Base-by-base conservation (phyloP, 2,329 filamentous ascomycete genomes). In the Exophiala sp. region DNA sequence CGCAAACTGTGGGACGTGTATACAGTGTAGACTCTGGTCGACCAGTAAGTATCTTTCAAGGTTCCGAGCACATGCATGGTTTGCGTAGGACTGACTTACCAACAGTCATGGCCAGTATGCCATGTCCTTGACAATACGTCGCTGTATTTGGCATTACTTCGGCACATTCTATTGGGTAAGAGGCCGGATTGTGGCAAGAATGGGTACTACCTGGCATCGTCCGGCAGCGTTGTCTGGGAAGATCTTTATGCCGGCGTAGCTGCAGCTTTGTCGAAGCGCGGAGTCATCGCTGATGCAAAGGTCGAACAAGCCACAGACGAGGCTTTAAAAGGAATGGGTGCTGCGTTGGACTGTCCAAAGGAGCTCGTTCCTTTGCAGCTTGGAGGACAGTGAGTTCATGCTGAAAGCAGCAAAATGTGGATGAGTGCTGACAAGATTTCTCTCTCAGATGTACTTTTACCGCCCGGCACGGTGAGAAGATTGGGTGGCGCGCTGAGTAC, bases 31-130 rank as follows among this genome's bases (percentile, higher is more conserved):
- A 79, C 33, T n/a, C 62, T 1, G 72, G 65, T n/a, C 56, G 63
- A n/a, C 67, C 71, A n/a, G 72, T 38, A 18, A 42, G 40, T 42
- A 40, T 18, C 8, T n/a, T n/a, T 14, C 14, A n/a, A n/a, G 6
- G 9, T 14, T 16, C 36, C 36, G 36, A 8, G n/a, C 8, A 12
- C 14, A n/a, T 14, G 3, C 36, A 38, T 16, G 8, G n/a, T 4
- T 12, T 14, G 14, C 6, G 36, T n/a, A 16, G 3, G 9, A 40
- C 36, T 40, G 36, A 40, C 36, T 14, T 8, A 40, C 18, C 10
- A 16, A 40, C 42, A 78, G 73, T 68, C 65, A 1, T 82, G 79
- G 79, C 79, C 79, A 0, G 78, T 82, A 5, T 78, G 74, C 52
- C 77, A 82, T 50, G 62, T 82, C 3, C 8, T 62, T 0, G 79